phyloP scores from a whole-genome alignment of 139 green algal genomes.

The Coelastrella sp. region DNA sequence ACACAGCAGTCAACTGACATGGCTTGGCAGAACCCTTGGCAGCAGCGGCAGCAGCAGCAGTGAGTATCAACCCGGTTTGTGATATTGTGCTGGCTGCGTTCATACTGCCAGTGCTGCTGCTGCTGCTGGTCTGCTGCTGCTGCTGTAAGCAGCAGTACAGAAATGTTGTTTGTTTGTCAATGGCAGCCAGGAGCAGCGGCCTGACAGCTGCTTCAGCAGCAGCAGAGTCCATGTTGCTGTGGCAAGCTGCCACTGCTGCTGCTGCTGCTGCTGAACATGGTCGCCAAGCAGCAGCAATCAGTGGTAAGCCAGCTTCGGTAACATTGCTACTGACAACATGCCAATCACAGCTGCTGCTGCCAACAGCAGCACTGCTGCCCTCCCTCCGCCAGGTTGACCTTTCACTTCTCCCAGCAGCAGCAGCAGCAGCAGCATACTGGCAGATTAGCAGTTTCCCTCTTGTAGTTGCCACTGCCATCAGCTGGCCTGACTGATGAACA shows the following conservation, averaged over 20 bases:
- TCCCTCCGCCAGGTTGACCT: background rate
- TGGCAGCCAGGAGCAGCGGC: background rate
- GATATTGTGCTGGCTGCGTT: background rate
- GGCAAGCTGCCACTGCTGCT: background rate
- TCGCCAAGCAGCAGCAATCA: slow-evolving; percentile 7
- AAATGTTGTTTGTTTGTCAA: background rate
- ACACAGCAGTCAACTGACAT: background rate
- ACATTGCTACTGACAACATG: background rate
- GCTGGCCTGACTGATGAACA: background rate
- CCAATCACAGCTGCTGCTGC: background rate
- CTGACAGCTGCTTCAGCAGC: background rate
- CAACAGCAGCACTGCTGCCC: background rate
- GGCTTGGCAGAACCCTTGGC: background rate
- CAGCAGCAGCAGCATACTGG: background rate
- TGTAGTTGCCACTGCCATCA: slow-evolving; percentile 8
- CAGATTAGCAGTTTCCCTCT: slow-evolving; percentile 5
- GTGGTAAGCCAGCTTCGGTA: background rate
- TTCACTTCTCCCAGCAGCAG: background rate
- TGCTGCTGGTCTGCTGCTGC: background rate
- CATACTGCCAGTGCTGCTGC: background rate
- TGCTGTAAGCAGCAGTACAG: background rate
- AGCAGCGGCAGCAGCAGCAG: background rate
- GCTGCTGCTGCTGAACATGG: background rate
- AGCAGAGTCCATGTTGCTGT: background rate
- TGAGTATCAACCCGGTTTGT: background rate